Base-by-base conservation (phyloP, 108 stramenopile genomes). In the Fragilaria radians region DNA sequence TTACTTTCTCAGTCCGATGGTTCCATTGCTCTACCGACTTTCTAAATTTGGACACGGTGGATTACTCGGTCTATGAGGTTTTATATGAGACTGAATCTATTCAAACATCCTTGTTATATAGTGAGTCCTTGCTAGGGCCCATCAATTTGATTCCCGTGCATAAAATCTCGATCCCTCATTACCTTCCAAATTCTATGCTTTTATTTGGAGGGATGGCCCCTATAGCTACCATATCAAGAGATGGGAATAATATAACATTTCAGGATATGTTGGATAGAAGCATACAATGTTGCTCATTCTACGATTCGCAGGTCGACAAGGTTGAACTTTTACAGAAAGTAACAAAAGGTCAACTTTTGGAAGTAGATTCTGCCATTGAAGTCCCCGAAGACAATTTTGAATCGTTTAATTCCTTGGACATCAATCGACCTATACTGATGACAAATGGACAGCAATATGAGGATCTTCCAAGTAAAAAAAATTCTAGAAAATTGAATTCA, bases 1-100 rank as follows among this genome's bases (percentile, higher is more conserved):
- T 73, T 3, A 4, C 14, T 0, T 57, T 77, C 49, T 71, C 77
- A 47, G 52, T 83, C 1, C 28, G 78, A n/a, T 67, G 63, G 51
- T 68, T 83, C 50, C 19, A 19, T 7, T 9, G 50, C 9, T 51
- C 50, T 7, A 51, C 7, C 50, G 50, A 51, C 7, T 9, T 24
- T 51, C 17, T 7, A 9, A 24, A 21, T 24, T 7, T 7, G 17
- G 24, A 19, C 50, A 5, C 50, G 7, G 7, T 24, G 50, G 7
- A 9, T 19, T 21, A 51, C 24, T 51, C 23, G 50, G 22, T 51
- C 22, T 19, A 25, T 7, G n/a, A 25, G 17, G 17, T 19, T 24
- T 5, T 51, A 5, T 24, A 25, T 7, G 24, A 24, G 22, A 19
- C 50, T 9, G 7, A 21, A 7, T 25, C n/a, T 21, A 51, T 9